These are phyloP conservation scores for Cocos nucifera DNA, from an alignment of 176 grass and related monocot genomes.

Conservation along the genomic window DNA sequence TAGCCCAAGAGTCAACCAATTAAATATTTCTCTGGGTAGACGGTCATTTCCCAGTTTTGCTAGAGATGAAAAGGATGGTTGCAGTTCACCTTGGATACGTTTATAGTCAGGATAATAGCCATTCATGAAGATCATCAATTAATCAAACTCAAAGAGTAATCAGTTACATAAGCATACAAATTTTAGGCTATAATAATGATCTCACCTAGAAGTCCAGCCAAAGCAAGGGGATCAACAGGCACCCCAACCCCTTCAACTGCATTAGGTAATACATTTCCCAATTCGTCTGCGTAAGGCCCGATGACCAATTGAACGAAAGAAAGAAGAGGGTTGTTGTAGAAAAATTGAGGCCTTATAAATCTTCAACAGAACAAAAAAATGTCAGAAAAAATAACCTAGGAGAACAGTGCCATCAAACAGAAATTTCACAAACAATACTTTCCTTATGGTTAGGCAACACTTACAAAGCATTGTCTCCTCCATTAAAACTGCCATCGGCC, in stretches of 20 bases:
- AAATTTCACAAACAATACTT: background rate
- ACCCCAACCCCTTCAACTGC: constrained; percentile 94
- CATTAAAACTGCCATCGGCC: constrained; percentile 90
- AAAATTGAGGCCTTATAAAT: constrained; percentile 85
- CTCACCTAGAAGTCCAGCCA: constrained; percentile 76
- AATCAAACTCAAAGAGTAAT: too few species aligned
- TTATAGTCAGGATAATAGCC: too few species aligned
- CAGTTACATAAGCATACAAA: background rate
- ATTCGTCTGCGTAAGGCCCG: constrained; percentile 90
- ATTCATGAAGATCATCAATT: too few species aligned
- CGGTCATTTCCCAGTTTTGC: too few species aligned
- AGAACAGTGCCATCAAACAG: too few species aligned
- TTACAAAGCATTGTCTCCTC: constrained; percentile 88
- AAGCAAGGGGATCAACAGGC: constrained; percentile 91
- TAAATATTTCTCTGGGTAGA: too few species aligned
- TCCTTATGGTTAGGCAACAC: constrained; percentile 4
- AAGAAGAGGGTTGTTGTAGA: constrained; percentile 97
- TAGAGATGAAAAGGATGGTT: too few species aligned
- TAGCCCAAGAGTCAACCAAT: too few species aligned
- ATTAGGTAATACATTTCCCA: constrained; percentile 97
- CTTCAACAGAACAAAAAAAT: constrained; percentile 16
- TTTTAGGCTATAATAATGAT: background rate
- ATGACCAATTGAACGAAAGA: constrained; percentile 92
- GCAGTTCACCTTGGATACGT: too few species aligned
- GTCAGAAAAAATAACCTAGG: background rate